Evolutionary conservation across 768 basidiomycete species (phyloP).

Genomic region (Pisolithus marmoratus): DNA sequence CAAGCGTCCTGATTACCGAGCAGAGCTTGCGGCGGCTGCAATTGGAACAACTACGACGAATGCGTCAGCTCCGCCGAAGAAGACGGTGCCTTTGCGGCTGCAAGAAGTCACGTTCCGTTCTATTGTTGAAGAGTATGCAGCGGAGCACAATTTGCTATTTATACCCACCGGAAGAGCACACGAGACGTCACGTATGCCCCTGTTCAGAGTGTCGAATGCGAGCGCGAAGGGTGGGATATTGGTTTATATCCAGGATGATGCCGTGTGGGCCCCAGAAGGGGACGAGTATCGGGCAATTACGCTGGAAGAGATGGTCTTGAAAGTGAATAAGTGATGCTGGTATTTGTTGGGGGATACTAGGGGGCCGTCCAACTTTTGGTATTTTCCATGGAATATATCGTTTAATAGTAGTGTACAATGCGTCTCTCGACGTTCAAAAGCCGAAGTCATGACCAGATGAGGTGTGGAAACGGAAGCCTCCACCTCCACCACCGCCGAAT

Average conservation of each 20-base stretch:
- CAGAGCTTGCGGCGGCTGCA: slow-evolving; percentile 35
- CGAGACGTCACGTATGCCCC: slow-evolving; percentile 79
- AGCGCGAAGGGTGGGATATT: slow-evolving; percentile 85
- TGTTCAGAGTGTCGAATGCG: slow-evolving; percentile 78
- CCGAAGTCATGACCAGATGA: slow-evolving; percentile 13
- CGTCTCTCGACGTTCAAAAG: slow-evolving; percentile 8
- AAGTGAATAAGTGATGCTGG: slow-evolving; percentile 32
- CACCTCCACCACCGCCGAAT: slow-evolving; percentile 24
- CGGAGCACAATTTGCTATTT: slow-evolving; percentile 82
- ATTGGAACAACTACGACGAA: slow-evolving; percentile 19
- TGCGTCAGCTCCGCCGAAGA: slow-evolving; percentile 27
- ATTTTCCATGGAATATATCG: too few relatives aligned
- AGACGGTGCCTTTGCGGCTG: slow-evolving; percentile 41
- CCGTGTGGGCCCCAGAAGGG: slow-evolving; percentile 77
- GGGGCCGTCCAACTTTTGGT: too few relatives aligned
- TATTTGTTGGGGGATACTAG: too few relatives aligned
- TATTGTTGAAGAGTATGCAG: slow-evolving; percentile 87
- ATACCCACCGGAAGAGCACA: slow-evolving; percentile 84
- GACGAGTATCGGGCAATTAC: slow-evolving; percentile 72
- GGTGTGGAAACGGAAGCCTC: slow-evolving; percentile 25
- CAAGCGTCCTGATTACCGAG: slow-evolving; percentile 59
- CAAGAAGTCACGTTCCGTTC: slow-evolving; percentile 90
- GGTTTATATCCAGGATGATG: slow-evolving; percentile 89
- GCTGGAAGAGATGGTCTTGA: slow-evolving; percentile 83
- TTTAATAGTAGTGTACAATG: background rate